These are phyloP conservation scores for Pseudocercospora crystallina DNA, from an alignment of 2,329 filamentous ascomycete species.

Conservation along the genomic window DNA sequence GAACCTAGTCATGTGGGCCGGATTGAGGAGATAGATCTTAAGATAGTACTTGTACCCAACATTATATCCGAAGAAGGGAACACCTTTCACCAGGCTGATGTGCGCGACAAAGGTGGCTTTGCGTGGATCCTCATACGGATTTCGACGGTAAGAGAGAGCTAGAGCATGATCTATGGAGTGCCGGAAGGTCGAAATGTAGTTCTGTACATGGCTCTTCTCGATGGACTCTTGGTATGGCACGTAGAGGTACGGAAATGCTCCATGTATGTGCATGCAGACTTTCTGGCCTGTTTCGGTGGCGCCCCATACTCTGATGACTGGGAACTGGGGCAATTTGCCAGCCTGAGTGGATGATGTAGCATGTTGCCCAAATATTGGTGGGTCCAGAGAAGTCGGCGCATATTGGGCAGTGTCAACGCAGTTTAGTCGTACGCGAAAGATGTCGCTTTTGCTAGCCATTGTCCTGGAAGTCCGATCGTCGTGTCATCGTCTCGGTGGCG, in stretches of 20 bases:
- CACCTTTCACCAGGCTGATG: constrained; percentile 86
- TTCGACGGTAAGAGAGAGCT: constrained; percentile 77
- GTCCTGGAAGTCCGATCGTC: constrained; percentile 20
- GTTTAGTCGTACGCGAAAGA: constrained; percentile 86
- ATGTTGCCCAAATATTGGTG: constrained; percentile 55
- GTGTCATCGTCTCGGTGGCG: constrained; percentile 27
- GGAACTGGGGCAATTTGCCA: constrained; percentile 69
- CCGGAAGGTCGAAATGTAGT: constrained; percentile 76
- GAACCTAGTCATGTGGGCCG: constrained; percentile 79
- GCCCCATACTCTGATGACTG: constrained; percentile 86
- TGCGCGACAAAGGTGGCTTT: constrained; percentile 78
- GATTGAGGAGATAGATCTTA: constrained; percentile 93
- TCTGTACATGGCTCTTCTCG: constrained; percentile 56
- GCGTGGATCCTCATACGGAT: constrained; percentile 61
- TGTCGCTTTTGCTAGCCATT: constrained; percentile 28
- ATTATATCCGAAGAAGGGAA: constrained; percentile 94
- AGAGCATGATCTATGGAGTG: constrained; percentile 88
- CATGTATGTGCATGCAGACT: constrained; percentile 93
- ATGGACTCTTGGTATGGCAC: constrained; percentile 46
- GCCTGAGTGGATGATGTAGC: constrained; percentile 62
- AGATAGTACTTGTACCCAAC: constrained; percentile 89
- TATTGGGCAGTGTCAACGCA: constrained; percentile 95
- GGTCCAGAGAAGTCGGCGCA: constrained; percentile 75
- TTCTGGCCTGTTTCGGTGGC: constrained; percentile 93
- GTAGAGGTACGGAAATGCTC: constrained; percentile 94